These are phyloP conservation scores for Nemania sp. DNA, from an alignment of 2,329 filamentous ascomycete species.

Conservation along the genomic window DNA sequence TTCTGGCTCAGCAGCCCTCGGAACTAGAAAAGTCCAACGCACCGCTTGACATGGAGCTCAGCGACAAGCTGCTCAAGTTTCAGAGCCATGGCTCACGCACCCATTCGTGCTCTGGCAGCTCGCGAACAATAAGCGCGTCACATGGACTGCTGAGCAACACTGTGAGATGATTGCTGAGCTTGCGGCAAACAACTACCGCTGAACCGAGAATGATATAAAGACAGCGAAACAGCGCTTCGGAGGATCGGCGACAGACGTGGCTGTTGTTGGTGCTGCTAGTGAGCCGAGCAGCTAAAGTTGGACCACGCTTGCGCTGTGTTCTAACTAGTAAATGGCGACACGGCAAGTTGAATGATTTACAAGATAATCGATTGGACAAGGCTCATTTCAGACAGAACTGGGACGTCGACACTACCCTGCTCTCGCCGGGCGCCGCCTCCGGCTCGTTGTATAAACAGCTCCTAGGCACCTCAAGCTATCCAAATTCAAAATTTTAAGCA, in stretches of 20 bases:
- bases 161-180: not conserved
- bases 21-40: conserved; percentile 1
- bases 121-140: not conserved
- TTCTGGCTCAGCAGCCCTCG: conserved; percentile 3
- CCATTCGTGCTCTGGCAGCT: not conserved
- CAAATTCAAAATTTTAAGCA: too few species aligned
- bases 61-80: not conserved
- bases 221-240: conserved; percentile 2
- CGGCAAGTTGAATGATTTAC: too few species aligned
- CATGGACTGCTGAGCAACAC: not conserved
- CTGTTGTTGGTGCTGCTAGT: not conserved
- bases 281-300: not conserved
- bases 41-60: not conserved
- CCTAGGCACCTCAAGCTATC: too few species aligned
- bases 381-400: too few species aligned
- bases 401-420: too few species aligned
- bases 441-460: too few species aligned
- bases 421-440: too few species aligned
- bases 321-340: too few species aligned
- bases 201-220: not conserved
- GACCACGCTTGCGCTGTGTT: not conserved
- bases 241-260: not conserved
- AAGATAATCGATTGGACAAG: too few species aligned
- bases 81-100: not conserved
- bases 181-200: conserved; percentile 1